Percentiles rank a stretch among this genome's conserved stretches.
These are phyloP conservation scores for Vigna radiata DNA, from an alignment of 306 rosid genomes.

Conservation along the genomic window DNA sequence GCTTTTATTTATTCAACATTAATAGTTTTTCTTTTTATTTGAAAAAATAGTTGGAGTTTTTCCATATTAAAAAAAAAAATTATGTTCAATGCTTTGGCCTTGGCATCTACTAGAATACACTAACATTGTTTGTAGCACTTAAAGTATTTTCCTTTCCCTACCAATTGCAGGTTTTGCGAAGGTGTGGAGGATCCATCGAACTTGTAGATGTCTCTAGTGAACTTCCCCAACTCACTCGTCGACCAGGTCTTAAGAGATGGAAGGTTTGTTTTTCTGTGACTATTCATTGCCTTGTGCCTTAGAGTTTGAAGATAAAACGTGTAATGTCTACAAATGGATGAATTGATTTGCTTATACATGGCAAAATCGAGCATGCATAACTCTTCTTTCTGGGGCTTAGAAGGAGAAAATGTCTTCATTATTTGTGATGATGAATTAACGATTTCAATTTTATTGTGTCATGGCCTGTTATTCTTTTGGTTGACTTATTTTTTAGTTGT, in stretches of 20 bases:
- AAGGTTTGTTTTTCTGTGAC: conserved; percentile 61
- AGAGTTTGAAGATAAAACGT: conserved; percentile 31
- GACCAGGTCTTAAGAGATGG: conserved; percentile 90
- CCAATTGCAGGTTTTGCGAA: conserved; percentile 75
- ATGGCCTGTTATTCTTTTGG: background rate
- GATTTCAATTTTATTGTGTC: conserved; percentile 14
- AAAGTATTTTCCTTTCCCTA: conserved; percentile 14
- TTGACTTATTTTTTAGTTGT: background rate
- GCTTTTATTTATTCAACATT: background rate
- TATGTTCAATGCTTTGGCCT: background rate
- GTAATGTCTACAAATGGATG: background rate
- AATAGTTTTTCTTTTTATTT: background rate
- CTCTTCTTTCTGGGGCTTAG: conserved; percentile 1
- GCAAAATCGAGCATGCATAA: conserved; percentile 36
- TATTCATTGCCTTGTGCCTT: conserved; percentile 12
- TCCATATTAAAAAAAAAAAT: background rate
- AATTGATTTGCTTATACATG: conserved; percentile 16
- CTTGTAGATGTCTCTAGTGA: conserved; percentile 82
- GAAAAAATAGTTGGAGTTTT: background rate
- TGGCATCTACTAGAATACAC: conserved; percentile 7
- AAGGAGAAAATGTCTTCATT: background rate
- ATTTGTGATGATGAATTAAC: background rate
- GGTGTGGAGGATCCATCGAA: conserved; percentile 71
- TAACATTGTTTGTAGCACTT: conserved; percentile 12
- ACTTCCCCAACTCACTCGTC: conserved; percentile 76